phyloP scores from a whole-genome alignment of 306 rosid genomes.

The Fragaria iinumae region DNA sequence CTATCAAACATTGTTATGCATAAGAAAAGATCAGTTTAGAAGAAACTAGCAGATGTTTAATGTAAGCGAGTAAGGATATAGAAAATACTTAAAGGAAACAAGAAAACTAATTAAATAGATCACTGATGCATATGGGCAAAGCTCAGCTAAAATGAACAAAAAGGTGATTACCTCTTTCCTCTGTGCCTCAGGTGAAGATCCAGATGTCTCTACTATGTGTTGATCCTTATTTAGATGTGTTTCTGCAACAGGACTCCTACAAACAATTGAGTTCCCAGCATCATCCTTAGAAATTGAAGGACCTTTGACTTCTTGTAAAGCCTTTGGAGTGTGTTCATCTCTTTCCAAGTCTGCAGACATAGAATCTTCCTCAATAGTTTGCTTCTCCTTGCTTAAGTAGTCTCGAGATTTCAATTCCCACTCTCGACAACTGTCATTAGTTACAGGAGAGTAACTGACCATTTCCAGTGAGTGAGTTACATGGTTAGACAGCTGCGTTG shows the following conservation, averaged over 20 bases:
- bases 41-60: neutral
- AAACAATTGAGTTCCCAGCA: conserved; percentile 15
- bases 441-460: conserved; percentile 18
- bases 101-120: conserved; percentile 5
- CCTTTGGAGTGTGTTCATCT: conserved; percentile 36
- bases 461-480: conserved; percentile 31
- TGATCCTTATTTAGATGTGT: conserved; percentile 32
- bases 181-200: conserved; percentile 38
- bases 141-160: conserved; percentile 3
- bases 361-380: conserved; percentile 24
- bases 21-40: conserved; percentile 9
- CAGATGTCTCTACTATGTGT: conserved; percentile 29
- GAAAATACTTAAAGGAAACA: conserved; percentile 14
- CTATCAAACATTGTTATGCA: conserved; percentile 33
- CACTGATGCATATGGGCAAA: neutral
- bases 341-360: conserved; percentile 25
- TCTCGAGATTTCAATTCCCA: conserved; percentile 30
- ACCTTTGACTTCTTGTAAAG: conserved; percentile 34
- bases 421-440: conserved; percentile 25
- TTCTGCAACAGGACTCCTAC: conserved; percentile 28
- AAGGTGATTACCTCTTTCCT: conserved; percentile 52
- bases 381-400: conserved; percentile 31
- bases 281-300: conserved; percentile 34
- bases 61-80: conserved; percentile 6
- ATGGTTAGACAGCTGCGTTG: conserved; percentile 24